phyloP scores from a whole-genome alignment of 306 rosid species.

The apple (Malus domestica) region DNA sequence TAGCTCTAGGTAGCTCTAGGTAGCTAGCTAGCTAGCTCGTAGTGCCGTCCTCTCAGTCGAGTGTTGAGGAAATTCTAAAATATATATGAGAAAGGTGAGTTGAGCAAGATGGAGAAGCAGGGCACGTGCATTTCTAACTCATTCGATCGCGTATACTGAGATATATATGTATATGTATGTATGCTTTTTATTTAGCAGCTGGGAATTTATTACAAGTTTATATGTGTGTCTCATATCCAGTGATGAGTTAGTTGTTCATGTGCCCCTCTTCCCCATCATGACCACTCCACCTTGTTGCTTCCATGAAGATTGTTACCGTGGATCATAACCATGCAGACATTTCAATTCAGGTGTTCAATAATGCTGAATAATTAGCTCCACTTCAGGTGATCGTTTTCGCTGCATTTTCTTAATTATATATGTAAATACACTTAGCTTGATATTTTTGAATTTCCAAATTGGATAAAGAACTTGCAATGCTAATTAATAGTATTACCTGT shows the following conservation, averaged over 20 bases:
- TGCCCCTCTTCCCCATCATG: constrained; percentile 99
- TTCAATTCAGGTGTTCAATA: background rate
- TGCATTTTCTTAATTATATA: background rate
- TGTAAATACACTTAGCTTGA: background rate
- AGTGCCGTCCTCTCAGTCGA: background rate
- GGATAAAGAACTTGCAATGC: background rate
- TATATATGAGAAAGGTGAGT: constrained; percentile 36
- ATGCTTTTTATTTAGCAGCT: background rate
- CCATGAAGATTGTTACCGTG: background rate
- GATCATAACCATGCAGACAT: background rate
- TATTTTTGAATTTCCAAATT: background rate
- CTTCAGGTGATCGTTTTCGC: background rate
- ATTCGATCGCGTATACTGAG: background rate
- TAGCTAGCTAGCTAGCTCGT: background rate
- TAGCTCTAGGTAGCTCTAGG: background rate
- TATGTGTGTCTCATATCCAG: background rate
- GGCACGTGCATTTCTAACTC: constrained; percentile 99
- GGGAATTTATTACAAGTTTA: background rate
- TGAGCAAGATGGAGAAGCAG: constrained; percentile 99
- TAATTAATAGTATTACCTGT: background rate
- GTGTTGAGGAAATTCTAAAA: background rate
- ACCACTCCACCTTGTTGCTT: constrained; percentile 46
- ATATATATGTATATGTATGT: too few species aligned
- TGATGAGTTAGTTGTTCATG: constrained; percentile 82
- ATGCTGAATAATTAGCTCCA: background rate